Conservation (phyloP, 305 asterid genomes). For the Withania somnifera region DNA sequence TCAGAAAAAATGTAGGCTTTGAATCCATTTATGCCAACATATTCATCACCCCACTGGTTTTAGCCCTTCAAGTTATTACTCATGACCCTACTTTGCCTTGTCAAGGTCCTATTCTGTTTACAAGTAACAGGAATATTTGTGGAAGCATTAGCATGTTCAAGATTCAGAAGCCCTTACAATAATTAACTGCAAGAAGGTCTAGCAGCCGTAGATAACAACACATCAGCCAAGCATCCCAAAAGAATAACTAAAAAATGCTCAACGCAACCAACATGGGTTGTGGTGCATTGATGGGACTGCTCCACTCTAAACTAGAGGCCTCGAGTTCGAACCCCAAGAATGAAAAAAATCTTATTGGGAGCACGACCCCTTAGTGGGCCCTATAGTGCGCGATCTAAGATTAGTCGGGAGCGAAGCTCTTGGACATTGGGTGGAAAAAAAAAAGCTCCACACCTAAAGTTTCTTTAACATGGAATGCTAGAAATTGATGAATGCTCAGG, state of each 20-base stretch:
- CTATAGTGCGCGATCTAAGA: too few species aligned
- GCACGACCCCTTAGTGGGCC: too few species aligned
- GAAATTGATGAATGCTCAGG: background rate
- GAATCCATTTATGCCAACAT: background rate
- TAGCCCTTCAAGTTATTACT: background rate
- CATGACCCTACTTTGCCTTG: background rate
- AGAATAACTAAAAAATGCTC: background rate
- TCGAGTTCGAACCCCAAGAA: too few species aligned
- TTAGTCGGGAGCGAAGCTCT: too few species aligned
- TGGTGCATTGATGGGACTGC: too few species aligned
- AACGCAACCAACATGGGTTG: too few species aligned
- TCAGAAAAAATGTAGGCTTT: background rate
- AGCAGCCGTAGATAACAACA: background rate
- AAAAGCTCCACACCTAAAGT: background rate
- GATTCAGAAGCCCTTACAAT: background rate
- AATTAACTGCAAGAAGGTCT: background rate
- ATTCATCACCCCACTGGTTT: background rate
- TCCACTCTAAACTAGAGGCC: too few species aligned
- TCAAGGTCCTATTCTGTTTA: background rate
- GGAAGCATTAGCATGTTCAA: background rate
- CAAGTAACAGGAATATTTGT: background rate
- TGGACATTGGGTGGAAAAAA: too few species aligned
- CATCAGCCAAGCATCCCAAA: background rate
- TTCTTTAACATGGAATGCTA: background rate
- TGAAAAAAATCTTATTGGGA: too few species aligned